Conservation (phyloP, 768 basidiomycete species). For the Collybia mongolica region DNA sequence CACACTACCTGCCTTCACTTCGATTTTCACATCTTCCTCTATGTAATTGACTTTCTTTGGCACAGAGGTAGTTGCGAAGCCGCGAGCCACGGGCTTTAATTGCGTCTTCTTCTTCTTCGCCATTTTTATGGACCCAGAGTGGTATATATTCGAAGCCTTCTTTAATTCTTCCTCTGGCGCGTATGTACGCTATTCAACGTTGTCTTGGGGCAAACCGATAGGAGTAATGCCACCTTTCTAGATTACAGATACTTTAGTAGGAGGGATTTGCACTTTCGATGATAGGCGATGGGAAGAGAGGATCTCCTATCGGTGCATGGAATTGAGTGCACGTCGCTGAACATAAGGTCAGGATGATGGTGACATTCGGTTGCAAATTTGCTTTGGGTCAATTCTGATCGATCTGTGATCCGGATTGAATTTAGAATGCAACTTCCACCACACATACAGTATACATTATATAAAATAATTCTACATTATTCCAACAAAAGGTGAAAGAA, state of each 20-base stretch:
- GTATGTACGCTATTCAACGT: too few relatives aligned
- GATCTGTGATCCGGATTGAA: too few relatives aligned
- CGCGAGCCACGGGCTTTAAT: slow-evolving; percentile 69
- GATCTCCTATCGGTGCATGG: background rate
- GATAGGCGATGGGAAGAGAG: background rate
- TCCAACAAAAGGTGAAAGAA: too few relatives aligned
- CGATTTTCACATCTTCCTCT: slow-evolving; percentile 20
- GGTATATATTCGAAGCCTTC: background rate
- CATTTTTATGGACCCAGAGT: slow-evolving; percentile 41
- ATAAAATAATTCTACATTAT: too few relatives aligned
- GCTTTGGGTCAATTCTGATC: background rate
- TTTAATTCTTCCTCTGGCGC: too few relatives aligned
- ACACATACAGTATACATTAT: too few relatives aligned
- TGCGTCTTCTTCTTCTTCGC: slow-evolving; percentile 86
- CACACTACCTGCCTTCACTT: slow-evolving; percentile 10
- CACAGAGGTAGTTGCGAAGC: slow-evolving; percentile 80
- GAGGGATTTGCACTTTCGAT: too few relatives aligned
- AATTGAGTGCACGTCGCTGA: background rate
- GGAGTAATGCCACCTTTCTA: too few relatives aligned
- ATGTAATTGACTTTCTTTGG: slow-evolving; percentile 64
- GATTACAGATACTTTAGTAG: too few relatives aligned
- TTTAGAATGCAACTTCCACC: too few relatives aligned
- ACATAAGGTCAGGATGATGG: background rate
- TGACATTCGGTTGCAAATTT: background rate
- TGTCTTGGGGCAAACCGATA: too few relatives aligned